phyloP scores from a whole-genome alignment of 306 rosid genomes.

The Dalbergia oliveri region DNA sequence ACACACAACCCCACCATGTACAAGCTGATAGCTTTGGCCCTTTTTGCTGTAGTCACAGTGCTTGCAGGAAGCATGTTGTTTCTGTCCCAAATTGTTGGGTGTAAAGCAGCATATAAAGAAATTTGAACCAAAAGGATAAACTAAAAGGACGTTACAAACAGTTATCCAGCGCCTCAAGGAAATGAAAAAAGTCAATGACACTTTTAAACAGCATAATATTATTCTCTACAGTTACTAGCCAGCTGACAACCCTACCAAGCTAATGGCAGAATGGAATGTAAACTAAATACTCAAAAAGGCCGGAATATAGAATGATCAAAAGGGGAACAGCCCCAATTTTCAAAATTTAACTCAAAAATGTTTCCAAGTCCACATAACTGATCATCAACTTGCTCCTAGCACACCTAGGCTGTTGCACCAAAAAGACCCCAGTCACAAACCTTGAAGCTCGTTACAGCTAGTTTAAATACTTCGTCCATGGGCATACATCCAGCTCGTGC shows the following conservation, averaged over 20 bases:
- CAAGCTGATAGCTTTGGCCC: slow-evolving; percentile 25
- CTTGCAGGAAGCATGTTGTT: slow-evolving; percentile 33
- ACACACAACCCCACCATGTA: slow-evolving; percentile 36
- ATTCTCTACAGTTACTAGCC: slow-evolving; percentile 27
- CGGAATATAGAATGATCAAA: slow-evolving; percentile 30
- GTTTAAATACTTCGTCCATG: slow-evolving; percentile 75
- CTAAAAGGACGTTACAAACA: neutral
- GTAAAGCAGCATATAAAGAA: slow-evolving; percentile 36
- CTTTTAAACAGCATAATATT: slow-evolving; percentile 6
- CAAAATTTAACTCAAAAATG: slow-evolving; percentile 29
- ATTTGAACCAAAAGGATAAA: neutral
- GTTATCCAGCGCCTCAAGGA: slow-evolving; percentile 18
- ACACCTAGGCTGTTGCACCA: slow-evolving; percentile 45
- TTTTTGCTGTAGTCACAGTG: slow-evolving; percentile 17
- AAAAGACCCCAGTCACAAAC: slow-evolving; percentile 83
- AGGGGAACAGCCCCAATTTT: slow-evolving; percentile 26
- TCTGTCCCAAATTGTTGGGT: slow-evolving; percentile 30
- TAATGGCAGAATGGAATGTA: slow-evolving; percentile 8
- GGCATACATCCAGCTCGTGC: slow-evolving; percentile 72
- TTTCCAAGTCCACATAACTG: neutral
- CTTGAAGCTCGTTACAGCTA: slow-evolving; percentile 77
- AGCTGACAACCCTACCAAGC: slow-evolving; percentile 35
- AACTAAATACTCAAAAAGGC: neutral
- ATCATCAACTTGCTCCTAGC: slow-evolving; percentile 24
- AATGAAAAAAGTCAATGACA: slow-evolving; percentile 29